These are phyloP conservation scores for Ophiosphaerella herpotricha DNA, from an alignment of 2,329 filamentous ascomycete species.

Conservation along the genomic window DNA sequence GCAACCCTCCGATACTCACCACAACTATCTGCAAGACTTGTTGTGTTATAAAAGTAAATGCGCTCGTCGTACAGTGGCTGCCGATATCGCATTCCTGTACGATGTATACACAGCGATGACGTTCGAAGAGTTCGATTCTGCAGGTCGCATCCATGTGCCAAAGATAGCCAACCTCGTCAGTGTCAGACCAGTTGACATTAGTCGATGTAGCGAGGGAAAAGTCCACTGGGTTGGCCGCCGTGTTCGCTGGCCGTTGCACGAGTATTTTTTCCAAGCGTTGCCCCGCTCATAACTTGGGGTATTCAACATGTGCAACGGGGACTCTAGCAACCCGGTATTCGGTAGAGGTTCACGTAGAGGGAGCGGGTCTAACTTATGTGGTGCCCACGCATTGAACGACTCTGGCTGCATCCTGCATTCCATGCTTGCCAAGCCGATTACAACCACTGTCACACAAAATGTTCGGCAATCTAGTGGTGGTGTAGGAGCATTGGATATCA, in stretches of 20 bases:
- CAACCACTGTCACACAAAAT: slow-evolving; percentile 9
- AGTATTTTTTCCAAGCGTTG: background rate
- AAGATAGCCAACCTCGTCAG: slow-evolving; percentile 2
- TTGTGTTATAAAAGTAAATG: slow-evolving; percentile 1
- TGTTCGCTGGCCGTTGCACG: background rate
- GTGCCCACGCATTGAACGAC: slow-evolving; percentile 1
- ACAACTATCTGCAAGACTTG: background rate
- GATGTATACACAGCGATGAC: background rate
- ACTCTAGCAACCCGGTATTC: slow-evolving; percentile 14
- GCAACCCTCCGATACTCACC: background rate
- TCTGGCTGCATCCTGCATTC: slow-evolving; percentile 5
- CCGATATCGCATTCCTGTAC: slow-evolving; percentile 18
- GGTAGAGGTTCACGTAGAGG: slow-evolving; percentile 8
- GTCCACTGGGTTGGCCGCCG: background rate
- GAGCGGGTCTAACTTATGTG: background rate
- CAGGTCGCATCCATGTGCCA: slow-evolving; percentile 6
- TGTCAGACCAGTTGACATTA: background rate
- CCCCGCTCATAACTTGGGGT: background rate
- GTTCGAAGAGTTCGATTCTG: slow-evolving; percentile 10
- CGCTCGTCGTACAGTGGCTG: slow-evolving; percentile 10
- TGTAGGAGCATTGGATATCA: slow-evolving; percentile 20
- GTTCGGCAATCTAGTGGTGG: slow-evolving; percentile 10
- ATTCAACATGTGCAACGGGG: slow-evolving; percentile 13
- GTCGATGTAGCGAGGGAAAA: background rate
- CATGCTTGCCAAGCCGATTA: slow-evolving; percentile 2